Evolutionary conservation across 352 stramenopile species (phyloP), one percentile per base, ranked within the genome.

Genomic region (Thalassiosira mediterranea): DNA sequence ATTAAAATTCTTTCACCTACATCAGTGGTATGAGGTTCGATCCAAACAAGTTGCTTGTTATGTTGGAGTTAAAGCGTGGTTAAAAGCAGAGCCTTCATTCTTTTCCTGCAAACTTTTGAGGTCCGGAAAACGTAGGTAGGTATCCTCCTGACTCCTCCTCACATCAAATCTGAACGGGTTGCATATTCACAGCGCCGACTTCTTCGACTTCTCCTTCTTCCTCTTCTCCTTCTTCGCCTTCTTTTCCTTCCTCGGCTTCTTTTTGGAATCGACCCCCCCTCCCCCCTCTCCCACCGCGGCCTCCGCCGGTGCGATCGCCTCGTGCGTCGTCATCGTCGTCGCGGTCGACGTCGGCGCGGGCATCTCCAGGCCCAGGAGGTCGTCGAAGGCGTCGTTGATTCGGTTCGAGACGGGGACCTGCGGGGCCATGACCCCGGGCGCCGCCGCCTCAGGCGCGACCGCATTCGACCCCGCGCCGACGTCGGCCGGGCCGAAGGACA

Each of bases 331-430:
- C 5, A 72, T 21, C 3, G 49, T 63, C 2, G 58, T 2, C 21
- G 47, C 58, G 2, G 25, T 59, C 48, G 23, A 48, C 48, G 40
- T 44, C 26, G 44, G 8, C 37, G 38, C 42, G 13, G 60, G 40
- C 63, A 80, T 78, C 32, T 81, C 38, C 26, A 88, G 69, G 0
- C 66, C 67, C 4, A 88, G 47, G 0, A 88, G 60, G 61, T 88
- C 81, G 63, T 84, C 81, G 71, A 88, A 88, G 53, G 77, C 73
- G 61, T 32, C 64, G 46, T 68, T 77, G 15, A 84, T 80, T 2
- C 73, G 31, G 53, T 79, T 84, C 13, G 29, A 52, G n/a, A n/a
- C n/a, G n/a, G n/a, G n/a, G n/a, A n/a, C n/a, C 13, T 8, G 38
- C 15, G 40, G 53, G 42, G 29, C 5, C 13, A 17, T 25, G 29